Evolutionary conservation across 2,329 filamentous ascomycete species (phyloP).

Genomic region (Madurella mycetomatis): DNA sequence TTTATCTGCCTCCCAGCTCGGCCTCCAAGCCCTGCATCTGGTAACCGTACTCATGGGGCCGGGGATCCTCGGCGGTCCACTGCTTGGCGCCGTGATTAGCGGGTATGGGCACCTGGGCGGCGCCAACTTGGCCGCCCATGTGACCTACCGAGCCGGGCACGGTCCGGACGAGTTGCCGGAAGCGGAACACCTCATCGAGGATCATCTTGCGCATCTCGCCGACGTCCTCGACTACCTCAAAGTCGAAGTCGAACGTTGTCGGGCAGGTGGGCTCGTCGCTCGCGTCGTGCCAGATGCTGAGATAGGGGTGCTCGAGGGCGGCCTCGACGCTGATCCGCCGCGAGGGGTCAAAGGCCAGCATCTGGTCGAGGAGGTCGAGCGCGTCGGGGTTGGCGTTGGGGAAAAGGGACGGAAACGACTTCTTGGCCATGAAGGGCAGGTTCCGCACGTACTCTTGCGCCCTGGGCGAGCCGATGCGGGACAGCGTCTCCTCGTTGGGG

Average conservation of each 20-base stretch:
- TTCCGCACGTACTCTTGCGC: conserved; percentile 99
- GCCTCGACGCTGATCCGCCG: conserved; percentile 91
- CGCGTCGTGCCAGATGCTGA: conserved; percentile 97
- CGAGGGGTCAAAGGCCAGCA: conserved; percentile 95
- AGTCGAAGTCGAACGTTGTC: conserved; percentile 94
- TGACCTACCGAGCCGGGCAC: conserved; percentile 38
- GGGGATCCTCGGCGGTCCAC: conserved; percentile 57
- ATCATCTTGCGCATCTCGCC: conserved; percentile 96
- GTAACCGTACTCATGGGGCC: conserved; percentile 54
- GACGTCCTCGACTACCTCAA: conserved; percentile 95
- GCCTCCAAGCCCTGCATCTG: conserved; percentile 51
- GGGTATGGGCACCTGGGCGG: conserved; percentile 50
- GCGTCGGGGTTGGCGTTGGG: conserved; percentile 93
- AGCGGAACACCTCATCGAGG: conserved; percentile 84
- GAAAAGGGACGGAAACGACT: conserved; percentile 83
- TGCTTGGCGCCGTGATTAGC: conserved; percentile 38
- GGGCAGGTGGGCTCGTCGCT: conserved; percentile 93
- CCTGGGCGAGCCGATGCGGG: conserved; percentile 87
- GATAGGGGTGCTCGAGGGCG: conserved; percentile 91
- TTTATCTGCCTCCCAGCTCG: conserved; percentile 47
- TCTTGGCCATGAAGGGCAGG: conserved; percentile 90
- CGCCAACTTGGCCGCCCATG: conserved; percentile 28
- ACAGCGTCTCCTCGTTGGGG: conserved; percentile 89
- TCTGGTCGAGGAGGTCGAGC: conserved; percentile 89
- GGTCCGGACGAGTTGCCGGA: conserved; percentile 62